phyloP scores from a whole-genome alignment of 257 asterid genomes.

The Rauvolfia tetraphylla region DNA sequence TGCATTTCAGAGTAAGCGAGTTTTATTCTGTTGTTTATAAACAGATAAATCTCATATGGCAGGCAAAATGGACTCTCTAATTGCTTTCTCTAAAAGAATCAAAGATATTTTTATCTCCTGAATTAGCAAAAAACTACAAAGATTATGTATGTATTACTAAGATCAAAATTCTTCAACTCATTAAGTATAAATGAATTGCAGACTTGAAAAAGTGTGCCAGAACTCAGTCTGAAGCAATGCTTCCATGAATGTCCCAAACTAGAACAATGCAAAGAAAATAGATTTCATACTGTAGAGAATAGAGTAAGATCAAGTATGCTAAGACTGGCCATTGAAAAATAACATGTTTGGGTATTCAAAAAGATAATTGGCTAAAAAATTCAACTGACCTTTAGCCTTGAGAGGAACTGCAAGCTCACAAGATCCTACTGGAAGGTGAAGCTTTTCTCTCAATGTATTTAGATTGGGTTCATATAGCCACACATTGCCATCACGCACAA shows the following conservation, averaged over 20 bases:
- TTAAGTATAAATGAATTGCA: background rate
- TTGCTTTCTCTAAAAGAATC: background rate
- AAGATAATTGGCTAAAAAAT: background rate
- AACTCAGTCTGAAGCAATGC: too few species aligned
- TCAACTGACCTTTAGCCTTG: slow-evolving; percentile 56
- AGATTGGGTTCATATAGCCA: slow-evolving; percentile 82
- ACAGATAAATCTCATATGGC: background rate
- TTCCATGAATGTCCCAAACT: too few species aligned
- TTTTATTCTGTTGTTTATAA: background rate
- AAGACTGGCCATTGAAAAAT: background rate
- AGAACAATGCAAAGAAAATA: too few species aligned
- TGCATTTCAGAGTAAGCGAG: background rate
- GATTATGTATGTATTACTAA: background rate
- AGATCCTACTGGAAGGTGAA: slow-evolving; percentile 81
- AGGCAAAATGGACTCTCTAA: slow-evolving; percentile 3
- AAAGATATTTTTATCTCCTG: background rate
- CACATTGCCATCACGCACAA: slow-evolving; percentile 56
- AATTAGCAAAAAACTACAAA: background rate
- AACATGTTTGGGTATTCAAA: too few species aligned
- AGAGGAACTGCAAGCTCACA: slow-evolving; percentile 94
- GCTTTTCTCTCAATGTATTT: slow-evolving; percentile 60
- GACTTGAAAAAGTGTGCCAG: background rate
- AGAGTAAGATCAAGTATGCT: background rate
- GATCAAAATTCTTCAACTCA: background rate
- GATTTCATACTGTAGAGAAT: background rate